Percentiles rank a stretch among this genome's conserved stretches.
Evolutionary conservation across 2,329 filamentous ascomycete genomes (phyloP).

Genomic region (Colletotrichum sp.): DNA sequence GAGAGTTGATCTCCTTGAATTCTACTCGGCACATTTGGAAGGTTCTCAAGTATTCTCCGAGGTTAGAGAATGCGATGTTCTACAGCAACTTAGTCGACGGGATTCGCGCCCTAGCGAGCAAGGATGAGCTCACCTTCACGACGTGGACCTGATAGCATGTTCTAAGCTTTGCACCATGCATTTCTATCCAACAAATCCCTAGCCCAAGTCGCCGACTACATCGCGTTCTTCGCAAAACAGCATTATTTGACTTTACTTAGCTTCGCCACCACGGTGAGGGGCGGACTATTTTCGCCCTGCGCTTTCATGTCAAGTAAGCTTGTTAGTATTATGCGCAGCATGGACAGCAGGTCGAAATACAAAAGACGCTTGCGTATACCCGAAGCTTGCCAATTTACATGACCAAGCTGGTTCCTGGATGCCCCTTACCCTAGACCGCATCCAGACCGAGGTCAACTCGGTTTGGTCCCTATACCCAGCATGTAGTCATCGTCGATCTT

Average conservation of each 20-base stretch:
- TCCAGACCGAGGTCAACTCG: background rate
- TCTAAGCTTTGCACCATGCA: background rate
- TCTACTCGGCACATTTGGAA: background rate
- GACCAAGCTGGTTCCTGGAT: background rate
- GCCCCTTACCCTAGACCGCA: background rate
- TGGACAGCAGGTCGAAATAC: background rate
- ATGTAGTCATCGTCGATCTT: background rate
- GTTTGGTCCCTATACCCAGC: background rate
- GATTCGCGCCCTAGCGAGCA: too few relatives aligned
- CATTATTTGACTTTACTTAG: background rate
- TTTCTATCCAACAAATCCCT: too few relatives aligned
- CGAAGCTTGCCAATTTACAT: background rate
- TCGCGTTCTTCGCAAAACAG: background rate
- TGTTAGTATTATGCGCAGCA: background rate
- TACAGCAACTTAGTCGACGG: rapidly evolving
- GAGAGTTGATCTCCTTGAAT: background rate
- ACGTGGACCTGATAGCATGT: background rate
- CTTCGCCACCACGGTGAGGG: background rate
- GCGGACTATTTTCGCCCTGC: background rate
- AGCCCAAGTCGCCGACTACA: background rate
- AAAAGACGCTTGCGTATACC: background rate
- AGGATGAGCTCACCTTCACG: background rate
- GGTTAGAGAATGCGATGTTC: background rate
- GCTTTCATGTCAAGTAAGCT: background rate
- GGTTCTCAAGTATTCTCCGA: background rate